Evolutionary conservation across 257 asterid species (phyloP).

Genomic region (Parsonsia alboflavescens): DNA sequence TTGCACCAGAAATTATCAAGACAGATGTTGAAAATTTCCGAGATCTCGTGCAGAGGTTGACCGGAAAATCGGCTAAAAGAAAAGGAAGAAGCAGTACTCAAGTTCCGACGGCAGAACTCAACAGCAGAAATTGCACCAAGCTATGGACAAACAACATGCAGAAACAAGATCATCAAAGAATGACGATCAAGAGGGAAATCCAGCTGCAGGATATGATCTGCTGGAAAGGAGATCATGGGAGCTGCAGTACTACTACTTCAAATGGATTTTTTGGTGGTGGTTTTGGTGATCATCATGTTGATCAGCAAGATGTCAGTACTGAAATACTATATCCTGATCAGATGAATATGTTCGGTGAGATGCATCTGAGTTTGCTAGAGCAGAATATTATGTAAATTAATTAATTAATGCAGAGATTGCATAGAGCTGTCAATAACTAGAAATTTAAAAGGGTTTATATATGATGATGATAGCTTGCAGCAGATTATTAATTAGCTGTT

Average conservation of each 20-base stretch:
- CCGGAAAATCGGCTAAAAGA: conserved; percentile 55
- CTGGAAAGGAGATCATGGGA: conserved; percentile 11
- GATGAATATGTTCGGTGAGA: conserved; percentile 40
- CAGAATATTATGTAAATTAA: not conserved
- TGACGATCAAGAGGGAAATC: conserved; percentile 35
- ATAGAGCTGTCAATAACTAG: too few species aligned
- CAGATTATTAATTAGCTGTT: too few species aligned
- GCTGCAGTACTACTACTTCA: not conserved
- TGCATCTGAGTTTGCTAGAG: conserved; percentile 34
- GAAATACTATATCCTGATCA: conserved; percentile 30
- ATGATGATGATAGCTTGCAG: too few species aligned
- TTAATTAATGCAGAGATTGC: too few species aligned
- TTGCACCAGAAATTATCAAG: conserved; percentile 67
- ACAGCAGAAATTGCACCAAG: conserved; percentile 18
- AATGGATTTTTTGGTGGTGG: conserved; percentile 32
- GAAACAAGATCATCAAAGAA: conserved; percentile 9
- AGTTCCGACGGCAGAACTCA: conserved; percentile 13
- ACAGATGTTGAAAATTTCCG: conserved; percentile 59
- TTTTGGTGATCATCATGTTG: conserved; percentile 35
- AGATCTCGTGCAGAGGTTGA: conserved; percentile 70
- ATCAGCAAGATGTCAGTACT: conserved; percentile 37
- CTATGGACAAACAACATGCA: conserved; percentile 25
- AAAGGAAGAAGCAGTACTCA: conserved; percentile 15
- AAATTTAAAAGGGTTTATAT: too few species aligned
- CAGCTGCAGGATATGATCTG: conserved; percentile 25